Evolutionary conservation across 805 yeast genomes (phyloP), one percentile per base, ranked within the genome.

Genomic region (Cyberlindnera saturnus): DNA sequence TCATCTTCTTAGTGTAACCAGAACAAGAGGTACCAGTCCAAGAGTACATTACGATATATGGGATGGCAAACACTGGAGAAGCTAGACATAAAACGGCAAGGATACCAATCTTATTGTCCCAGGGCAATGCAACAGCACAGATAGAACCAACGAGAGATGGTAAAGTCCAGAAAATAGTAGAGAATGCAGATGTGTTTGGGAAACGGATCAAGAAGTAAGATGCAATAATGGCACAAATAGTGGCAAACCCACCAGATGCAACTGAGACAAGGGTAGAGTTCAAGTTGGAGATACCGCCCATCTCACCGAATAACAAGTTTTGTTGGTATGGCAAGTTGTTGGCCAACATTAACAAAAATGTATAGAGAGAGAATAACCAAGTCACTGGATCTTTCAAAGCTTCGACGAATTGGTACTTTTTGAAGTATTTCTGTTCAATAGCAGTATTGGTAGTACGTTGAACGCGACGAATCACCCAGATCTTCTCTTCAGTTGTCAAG

Each of bases 261-360:
- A 73, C 79, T 11, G 76, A 67, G 5, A 76, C 79, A 35, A 77
- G 61, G 0, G 80, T 75, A 1, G 81, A 66, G 46, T 65, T 69
- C 52, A 73, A 60, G 45, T 62, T 69, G 17, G 65, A 57, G 29
- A 64, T 61, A 29, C 70, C 70, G 53, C 75, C 75, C 54, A 77
- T 64, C 40, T 66, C 66, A 31, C 62, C 67, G 45, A 67, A 77
- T 26, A 77, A 54, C 36, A 75, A 50, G 36, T 73, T 73, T 45
- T 74, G 78, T 51, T 77, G 82, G 49, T 73, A 77, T 5, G 76
- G 63, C 41, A 77, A 56, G 53, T 74, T 74, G 48, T 77, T 78
- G 1, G 79, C 78, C 43, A 77, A 58, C 60, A 69, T 74, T 49
- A 67, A 70, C 20, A 72, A 58, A 14, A 77, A 60, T 48, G 68